Conservation (phyloP, 352 stramenopile genomes). For the Phytophthora cryptogea region DNA sequence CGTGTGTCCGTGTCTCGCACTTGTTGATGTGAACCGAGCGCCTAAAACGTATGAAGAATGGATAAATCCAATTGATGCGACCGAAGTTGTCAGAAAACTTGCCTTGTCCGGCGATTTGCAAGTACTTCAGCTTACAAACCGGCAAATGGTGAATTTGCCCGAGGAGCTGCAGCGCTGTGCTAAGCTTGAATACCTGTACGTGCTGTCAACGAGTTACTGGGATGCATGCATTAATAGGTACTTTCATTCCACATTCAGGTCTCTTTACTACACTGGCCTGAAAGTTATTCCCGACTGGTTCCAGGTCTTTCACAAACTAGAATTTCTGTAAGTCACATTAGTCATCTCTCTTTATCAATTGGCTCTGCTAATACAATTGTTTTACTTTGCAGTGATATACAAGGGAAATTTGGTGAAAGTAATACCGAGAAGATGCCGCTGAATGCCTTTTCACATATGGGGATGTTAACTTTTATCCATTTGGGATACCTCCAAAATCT, state of each 20-base stretch:
- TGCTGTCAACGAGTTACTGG: neutral
- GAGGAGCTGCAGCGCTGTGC: constrained; percentile 31
- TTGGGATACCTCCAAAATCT: constrained; percentile 24
- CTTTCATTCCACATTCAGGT: neutral
- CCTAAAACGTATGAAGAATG: constrained; percentile 26
- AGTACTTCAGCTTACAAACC: constrained; percentile 37
- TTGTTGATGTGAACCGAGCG: constrained; percentile 32
- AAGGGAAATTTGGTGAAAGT: constrained; percentile 12
- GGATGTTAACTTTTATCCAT: constrained; percentile 30
- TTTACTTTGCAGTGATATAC: constrained; percentile 14
- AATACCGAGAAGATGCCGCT: constrained; percentile 7
- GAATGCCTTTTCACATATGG: constrained; percentile 22
- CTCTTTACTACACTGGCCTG: constrained; percentile 27
- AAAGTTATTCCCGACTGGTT: constrained; percentile 25
- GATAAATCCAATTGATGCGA: constrained; percentile 18
- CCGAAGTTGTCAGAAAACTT: constrained; percentile 10
- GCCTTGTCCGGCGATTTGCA: constrained; percentile 22
- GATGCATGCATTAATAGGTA: no score
- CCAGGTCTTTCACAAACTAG: constrained; percentile 21
- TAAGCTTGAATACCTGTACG: constrained; percentile 24
- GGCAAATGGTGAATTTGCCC: constrained; percentile 12
- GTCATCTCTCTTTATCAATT: no score
- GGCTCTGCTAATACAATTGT: constrained; percentile 1
- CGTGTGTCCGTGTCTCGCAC: constrained; percentile 37
- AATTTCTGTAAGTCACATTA: constrained; percentile 25